Base-by-base conservation (phyloP, 345 rosid genomes). In the Viola odorata region DNA sequence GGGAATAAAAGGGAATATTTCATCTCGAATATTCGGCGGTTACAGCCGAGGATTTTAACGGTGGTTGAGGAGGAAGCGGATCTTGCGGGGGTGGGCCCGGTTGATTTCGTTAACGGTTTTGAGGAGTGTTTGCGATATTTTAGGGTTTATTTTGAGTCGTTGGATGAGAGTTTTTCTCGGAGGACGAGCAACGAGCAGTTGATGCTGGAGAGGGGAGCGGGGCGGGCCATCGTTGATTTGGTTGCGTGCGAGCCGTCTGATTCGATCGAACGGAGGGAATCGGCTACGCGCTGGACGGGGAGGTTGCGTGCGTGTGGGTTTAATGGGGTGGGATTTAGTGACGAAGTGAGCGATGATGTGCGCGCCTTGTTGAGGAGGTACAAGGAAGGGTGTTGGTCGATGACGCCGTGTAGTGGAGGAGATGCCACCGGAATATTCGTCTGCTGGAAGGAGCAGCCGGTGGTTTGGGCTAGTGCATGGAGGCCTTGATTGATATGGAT, bases 391-490 rank as follows among this genome's bases (percentile, higher is more conserved):
- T 94, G 97, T 97, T 75, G 90, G 47, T 85, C 87, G 97, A 87
- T 87, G 97, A 73, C 80, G 65, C 91, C 69, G 70, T 69, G 85
- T 40, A 56, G 78, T 42, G 32, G 32, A 23, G 32, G 32, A 23
- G 32, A 23, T 23, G 91, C 80, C 48, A 82, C 80, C 69, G 99
- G 99, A 70, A 87, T 89, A 70, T 94, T 87, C 87, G 78, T 94
- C 66, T 76, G 88, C 45, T 94, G 96, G 95, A 87, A 89, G 79
- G 96, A 94, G 23, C 94, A 87, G 75, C 91, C 85, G 75, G 96
- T 94, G 64, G 91, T 89, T 45, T 94, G 99, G 99, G 87, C 91
- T 37, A 84, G 97, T 77, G 89, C 99, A 60, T 94, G 99, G 97
- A 72, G 87, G 73, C 90, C 97, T 14, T 73, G 77, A 77, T 50